Base-by-base conservation (phyloP, 2,329 filamentous ascomycete genomes). In the Corniculantispora saksenae region DNA sequence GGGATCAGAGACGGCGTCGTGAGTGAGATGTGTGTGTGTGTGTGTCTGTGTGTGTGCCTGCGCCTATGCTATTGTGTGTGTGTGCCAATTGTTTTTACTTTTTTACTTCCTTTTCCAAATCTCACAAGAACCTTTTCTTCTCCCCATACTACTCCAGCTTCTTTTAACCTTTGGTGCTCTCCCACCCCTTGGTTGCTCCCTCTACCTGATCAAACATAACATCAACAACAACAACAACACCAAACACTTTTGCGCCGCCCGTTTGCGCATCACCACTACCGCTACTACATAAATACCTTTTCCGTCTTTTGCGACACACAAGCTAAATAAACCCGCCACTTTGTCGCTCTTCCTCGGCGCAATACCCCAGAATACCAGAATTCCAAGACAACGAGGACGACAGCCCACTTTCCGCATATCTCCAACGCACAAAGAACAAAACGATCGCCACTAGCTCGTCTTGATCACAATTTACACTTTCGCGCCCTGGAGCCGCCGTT, bases 21-120 rank as follows among this genome's bases (percentile, higher is more conserved):
- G 57, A 60, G 45, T 51, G 57, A 60, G 45, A 60, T 60, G 56
- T 59, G 56, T 48, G 43, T 25, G 51, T 54, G 29, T 54, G 32
- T 35, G 17, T 55, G 23, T 58, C 8, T 15, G 10, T 55, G 13
- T 55, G 29, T 32, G 19, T 55, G 32, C 10, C 6, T 32, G 54
- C n/a, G 54, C 21, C 7, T 56, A n/a, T 56, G 17, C n/a, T 23
- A 29, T 25, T 27, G 48, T n/a, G n/a, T 48, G n/a, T 38, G 54
- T 50, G 47, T 50, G 25, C 32, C 29, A 43, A 12, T 53, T 13
- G 32, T 61, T n/a, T 50, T 45, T 50, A 47, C 15, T 32, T 50
- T 51, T 38, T 48, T 23, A 38, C 43, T 50, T 60, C 45, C 19
- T 60, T n/a, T n/a, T 38, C 19, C 17, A 6, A 15, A 50, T 25